These are phyloP conservation scores for Neonectria faginata DNA, from an alignment of 2,329 filamentous ascomycete genomes.

Conservation along the genomic window DNA sequence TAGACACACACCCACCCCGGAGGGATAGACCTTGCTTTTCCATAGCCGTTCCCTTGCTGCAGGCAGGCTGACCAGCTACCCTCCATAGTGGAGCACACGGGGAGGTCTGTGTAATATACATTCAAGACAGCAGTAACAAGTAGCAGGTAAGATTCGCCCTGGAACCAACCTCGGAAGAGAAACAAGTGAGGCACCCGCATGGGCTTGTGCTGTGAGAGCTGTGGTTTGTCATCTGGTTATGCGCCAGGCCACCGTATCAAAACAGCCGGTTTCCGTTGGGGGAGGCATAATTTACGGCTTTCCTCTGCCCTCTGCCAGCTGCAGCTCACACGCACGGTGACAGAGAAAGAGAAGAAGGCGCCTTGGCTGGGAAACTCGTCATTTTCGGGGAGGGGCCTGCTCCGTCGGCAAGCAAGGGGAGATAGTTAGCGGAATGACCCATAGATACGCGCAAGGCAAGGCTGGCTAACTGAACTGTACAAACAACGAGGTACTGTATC, in stretches of 20 bases:
- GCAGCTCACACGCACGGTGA: constrained; percentile 1
- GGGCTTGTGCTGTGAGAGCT: background rate
- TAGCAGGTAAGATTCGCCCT: constrained; percentile 12
- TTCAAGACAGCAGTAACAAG: constrained; percentile 30
- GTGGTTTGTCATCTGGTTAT: background rate
- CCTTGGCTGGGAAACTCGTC: constrained; percentile 18
- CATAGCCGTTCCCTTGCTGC: constrained; percentile 30
- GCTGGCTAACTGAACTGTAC: constrained; percentile 6
- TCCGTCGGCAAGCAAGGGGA: constrained; percentile 42
- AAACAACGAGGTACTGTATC: constrained; percentile 8
- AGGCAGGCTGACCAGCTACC: constrained; percentile 30
- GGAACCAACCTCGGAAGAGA: constrained; percentile 16
- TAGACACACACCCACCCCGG: constrained; percentile 30
- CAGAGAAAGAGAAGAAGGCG: constrained; percentile 15
- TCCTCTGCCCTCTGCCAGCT: background rate
- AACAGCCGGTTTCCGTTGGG: background rate
- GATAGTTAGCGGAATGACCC: constrained; percentile 36
- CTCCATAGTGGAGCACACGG: constrained; percentile 26
- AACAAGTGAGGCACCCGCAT: background rate
- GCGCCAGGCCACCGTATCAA: constrained; percentile 1
- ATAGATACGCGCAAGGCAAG: constrained; percentile 29
- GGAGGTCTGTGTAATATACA: constrained; percentile 32
- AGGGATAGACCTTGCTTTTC: constrained; percentile 37
- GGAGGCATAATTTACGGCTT: background rate
- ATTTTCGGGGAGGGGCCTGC: constrained; percentile 32